Conservation (phyloP, 768 basidiomycete species). For the Rhodotorula toruloides region DNA sequence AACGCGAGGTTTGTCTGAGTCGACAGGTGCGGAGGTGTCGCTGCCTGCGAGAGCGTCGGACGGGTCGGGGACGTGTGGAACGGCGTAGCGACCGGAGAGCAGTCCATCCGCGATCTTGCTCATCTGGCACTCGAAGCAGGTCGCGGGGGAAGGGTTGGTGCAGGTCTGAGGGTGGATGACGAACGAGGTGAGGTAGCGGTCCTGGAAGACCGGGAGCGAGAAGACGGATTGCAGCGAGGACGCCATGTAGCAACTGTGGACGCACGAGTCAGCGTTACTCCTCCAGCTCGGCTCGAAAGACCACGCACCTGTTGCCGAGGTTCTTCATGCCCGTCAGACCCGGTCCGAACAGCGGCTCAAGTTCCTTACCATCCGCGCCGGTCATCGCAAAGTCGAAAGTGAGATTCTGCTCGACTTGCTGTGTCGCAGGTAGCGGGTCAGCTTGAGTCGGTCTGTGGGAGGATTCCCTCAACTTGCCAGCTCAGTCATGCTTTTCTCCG, state of each 20-base stretch:
- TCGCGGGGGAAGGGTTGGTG: constrained; percentile 63
- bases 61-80: constrained; percentile 48
- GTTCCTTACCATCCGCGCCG: constrained; percentile 73
- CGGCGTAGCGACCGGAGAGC: constrained; percentile 82
- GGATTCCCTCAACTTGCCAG: constrained; percentile 55
- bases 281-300: background rate
- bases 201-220: constrained; percentile 68
- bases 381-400: constrained; percentile 90
- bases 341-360: constrained; percentile 81
- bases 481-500: constrained; percentile 95
- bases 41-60: constrained; percentile 11
- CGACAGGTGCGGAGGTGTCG: constrained; percentile 25
- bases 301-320: constrained; percentile 73
- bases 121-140: constrained; percentile 93
- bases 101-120: constrained; percentile 86
- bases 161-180: constrained; percentile 60
- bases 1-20: constrained; percentile 47
- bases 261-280: background rate
- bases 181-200: constrained; percentile 59
- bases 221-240: constrained; percentile 84
- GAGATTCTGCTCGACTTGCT: constrained; percentile 96
- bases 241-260: constrained; percentile 86
- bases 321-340: constrained; percentile 85
- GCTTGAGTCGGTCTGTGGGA: constrained; percentile 2
- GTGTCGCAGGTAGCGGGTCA: background rate